A percentile compares a stretch with the other conserved stretches of the same genome.
Conservation (phyloP, 257 asterid species). For the Apocynum venetum region DNA sequence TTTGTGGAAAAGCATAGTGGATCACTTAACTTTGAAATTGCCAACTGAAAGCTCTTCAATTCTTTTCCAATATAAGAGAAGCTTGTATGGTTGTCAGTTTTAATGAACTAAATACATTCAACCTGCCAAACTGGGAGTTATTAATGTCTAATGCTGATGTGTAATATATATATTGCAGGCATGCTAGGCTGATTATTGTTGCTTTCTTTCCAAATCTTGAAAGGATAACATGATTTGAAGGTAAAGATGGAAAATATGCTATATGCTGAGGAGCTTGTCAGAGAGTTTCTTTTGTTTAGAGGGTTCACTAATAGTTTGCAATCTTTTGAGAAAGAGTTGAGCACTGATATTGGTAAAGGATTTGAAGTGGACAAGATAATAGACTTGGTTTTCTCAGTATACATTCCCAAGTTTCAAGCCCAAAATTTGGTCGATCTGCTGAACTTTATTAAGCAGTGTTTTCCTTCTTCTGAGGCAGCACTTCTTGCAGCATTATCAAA, state of each 20-base stretch:
- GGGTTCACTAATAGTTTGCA: slow-evolving; percentile 80
- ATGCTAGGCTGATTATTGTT: not conserved
- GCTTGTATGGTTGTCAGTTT: not conserved
- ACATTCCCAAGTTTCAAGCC: slow-evolving; percentile 76
- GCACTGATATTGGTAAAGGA: slow-evolving; percentile 78
- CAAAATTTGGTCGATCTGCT: slow-evolving; percentile 64
- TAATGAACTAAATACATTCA: not conserved
- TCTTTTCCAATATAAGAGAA: not conserved
- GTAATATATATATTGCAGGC: not conserved
- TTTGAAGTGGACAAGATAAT: slow-evolving; percentile 80
- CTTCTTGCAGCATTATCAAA: slow-evolving; percentile 43
- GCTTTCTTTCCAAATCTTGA: not conserved
- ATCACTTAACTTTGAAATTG: not conserved
- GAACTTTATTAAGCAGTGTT: slow-evolving; percentile 60
- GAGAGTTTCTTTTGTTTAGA: slow-evolving; percentile 82
- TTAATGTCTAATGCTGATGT: not conserved
- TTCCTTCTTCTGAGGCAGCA: slow-evolving; percentile 50
- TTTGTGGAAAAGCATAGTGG: slow-evolving; percentile 3
- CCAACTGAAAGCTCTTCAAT: not conserved
- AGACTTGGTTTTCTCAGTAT: slow-evolving; percentile 71
- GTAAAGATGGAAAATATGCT: slow-evolving; percentile 65
- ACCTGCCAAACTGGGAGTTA: not conserved
- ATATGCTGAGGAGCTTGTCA: slow-evolving; percentile 79
- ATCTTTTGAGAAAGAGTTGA: slow-evolving; percentile 74
- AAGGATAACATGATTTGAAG: slow-evolving; percentile 5